Base-by-base conservation (phyloP, 345 rosid genomes). In the Orychophragmus violaceus region DNA sequence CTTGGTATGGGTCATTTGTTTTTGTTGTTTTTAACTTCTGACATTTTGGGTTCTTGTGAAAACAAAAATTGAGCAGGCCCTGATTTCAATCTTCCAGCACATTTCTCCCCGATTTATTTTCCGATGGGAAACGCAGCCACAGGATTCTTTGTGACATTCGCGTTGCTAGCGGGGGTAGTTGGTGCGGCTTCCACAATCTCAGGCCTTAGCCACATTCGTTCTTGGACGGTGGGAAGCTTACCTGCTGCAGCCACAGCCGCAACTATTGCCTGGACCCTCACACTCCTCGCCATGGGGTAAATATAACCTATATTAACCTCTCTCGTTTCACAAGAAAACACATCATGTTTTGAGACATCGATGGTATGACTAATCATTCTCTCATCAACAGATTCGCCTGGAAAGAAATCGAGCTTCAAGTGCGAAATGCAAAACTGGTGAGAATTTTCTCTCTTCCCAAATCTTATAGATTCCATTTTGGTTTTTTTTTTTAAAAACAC, bases 41-140 rank as follows among this genome's bases (percentile, higher is more conserved):
- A 72, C 59, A 37, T 25, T 64, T 27, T 0, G 33, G 17, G 0
- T 53, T 21, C 13, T 37, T 17, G 29, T 64, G 59, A 8, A 45
- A 39, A 50, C 29, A 58, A 35, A n/a, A 49, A 29, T 13, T 41
- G 64, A 69, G 66, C 85, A 92, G 97, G 96, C 3, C 83, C 96
- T 36, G 86, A 67, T 8, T 74, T 86, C 6, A 59, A 75, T 11
- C 97, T 93, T 17, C 97, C 98, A 2, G 98, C 97, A 0, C 96
- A 90, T 77, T 93, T 93, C 79, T 90, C 97, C 7, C 94, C 98
- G 1, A 84, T 93, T 33, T 84, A 74, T 74, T 93, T 90, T 68
- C 97, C 97, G 0, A 93, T 93, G 97, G 97, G 98, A 45, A 93
- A 93, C 48, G 94, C 96, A 3, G 98, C 98, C n/a, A 93, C 98